These are phyloP conservation scores for Lentinula raphanica DNA, from an alignment of 768 basidiomycete genomes.

Conservation along the genomic window DNA sequence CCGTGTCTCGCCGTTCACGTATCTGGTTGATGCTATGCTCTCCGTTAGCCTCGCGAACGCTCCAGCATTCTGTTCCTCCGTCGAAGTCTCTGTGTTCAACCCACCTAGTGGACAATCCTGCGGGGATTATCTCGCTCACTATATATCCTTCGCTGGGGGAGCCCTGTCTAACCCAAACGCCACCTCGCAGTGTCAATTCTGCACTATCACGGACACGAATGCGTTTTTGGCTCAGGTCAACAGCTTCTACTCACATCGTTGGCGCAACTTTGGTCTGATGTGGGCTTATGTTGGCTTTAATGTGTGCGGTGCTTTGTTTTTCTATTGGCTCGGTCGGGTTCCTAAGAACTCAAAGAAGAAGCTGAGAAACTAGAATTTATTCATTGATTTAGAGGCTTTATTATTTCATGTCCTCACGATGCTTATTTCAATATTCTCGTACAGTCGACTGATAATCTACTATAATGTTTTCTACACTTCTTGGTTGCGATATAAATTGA, in stretches of 20 bases:
- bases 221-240: conserved; percentile 35
- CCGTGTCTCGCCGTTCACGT: conserved; percentile 44
- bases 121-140: conserved; percentile 42
- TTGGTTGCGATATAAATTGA: no score
- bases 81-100: conserved; percentile 57
- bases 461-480: no score
- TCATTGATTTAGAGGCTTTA: not conserved
- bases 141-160: conserved; percentile 48
- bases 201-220: conserved; percentile 48
- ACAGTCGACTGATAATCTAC: no score
- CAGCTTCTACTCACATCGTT: conserved; percentile 49
- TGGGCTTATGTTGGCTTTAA: conserved; percentile 44
- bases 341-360: conserved; percentile 9
- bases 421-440: not conserved
- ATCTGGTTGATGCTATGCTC: conserved; percentile 45
- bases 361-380: not conserved
- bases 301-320: conserved; percentile 20
- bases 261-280: conserved; percentile 50
- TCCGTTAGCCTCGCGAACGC: conserved; percentile 45
- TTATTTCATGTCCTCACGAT: not conserved
- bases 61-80: conserved; percentile 47
- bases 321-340: conserved; percentile 12
- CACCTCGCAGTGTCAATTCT: conserved; percentile 48
- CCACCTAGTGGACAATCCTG: conserved; percentile 61
- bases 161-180: conserved; percentile 53